These are phyloP conservation scores for Hamamelis virginiana DNA, from an alignment of 164 flowering plant genomes.

Conservation along the genomic window DNA sequence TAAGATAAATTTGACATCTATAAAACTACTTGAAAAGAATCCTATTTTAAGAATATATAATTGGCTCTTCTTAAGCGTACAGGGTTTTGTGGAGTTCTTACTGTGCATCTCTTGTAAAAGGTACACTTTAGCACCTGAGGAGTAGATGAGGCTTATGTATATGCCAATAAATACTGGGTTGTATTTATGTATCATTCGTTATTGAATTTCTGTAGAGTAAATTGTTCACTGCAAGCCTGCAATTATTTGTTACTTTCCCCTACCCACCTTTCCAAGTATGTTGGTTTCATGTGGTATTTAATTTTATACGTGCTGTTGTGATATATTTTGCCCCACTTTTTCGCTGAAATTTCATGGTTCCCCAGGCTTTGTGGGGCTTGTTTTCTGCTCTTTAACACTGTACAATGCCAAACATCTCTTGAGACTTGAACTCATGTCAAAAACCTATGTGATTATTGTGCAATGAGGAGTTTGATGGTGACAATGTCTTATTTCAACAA, in stretches of 20 bases:
- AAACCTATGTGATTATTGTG: not conserved
- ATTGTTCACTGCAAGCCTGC: not conserved
- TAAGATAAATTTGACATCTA: too few relatives aligned
- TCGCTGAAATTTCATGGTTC: not conserved
- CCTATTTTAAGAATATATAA: too few relatives aligned
- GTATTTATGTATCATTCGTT: too few relatives aligned
- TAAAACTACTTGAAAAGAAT: too few relatives aligned
- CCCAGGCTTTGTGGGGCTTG: not conserved
- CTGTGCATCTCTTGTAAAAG: not conserved
- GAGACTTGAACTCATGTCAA: not conserved
- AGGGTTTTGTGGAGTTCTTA: not conserved
- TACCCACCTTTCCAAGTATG: too few relatives aligned
- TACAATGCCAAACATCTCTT: not conserved
- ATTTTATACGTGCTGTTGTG: not conserved
- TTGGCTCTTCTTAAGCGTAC: not conserved
- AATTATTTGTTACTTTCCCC: not conserved
- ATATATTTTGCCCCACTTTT: not conserved
- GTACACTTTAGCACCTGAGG: not conserved
- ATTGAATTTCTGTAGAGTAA: too few relatives aligned
- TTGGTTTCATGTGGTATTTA: not conserved
- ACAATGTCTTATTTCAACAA: not conserved
- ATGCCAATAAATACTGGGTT: not conserved
- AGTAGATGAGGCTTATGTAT: not conserved
- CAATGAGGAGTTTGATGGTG: not conserved
- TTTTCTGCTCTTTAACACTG: too few relatives aligned